Percentiles rank a stretch among this genome's conserved stretches.
These are phyloP conservation scores for Gynostemma pentaphyllum DNA, from an alignment of 306 rosid genomes.

Conservation along the genomic window DNA sequence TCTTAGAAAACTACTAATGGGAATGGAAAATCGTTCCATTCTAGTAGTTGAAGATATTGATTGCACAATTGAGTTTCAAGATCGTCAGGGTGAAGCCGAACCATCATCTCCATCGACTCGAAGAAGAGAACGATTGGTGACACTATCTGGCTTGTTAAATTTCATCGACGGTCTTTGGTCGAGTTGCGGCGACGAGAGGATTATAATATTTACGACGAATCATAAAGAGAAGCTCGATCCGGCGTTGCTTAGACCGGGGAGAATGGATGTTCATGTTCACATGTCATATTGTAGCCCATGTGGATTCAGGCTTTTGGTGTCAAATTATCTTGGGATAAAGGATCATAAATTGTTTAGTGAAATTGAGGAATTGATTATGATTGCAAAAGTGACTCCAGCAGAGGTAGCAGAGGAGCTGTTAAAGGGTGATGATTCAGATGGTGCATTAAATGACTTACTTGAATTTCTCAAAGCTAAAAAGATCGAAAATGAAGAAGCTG, in stretches of 20 bases:
- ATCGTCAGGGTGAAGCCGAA: constrained; percentile 15
- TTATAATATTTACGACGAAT: constrained; percentile 32
- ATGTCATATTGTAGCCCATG: constrained; percentile 36
- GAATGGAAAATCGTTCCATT: constrained; percentile 46
- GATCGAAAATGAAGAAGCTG: constrained; percentile 19
- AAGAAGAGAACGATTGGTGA: constrained; percentile 9
- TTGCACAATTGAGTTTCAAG: constrained; percentile 36
- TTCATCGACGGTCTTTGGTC: constrained; percentile 32
- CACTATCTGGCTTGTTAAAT: constrained; percentile 29
- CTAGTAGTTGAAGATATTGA: constrained; percentile 66
- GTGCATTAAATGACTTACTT: constrained; percentile 11
- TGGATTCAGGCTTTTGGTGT: constrained; percentile 14
- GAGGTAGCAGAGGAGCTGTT: constrained; percentile 23
- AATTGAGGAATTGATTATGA: constrained; percentile 9
- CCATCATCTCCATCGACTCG: no score
- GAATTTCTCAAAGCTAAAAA: constrained; percentile 17
- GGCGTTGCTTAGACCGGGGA: constrained; percentile 26
- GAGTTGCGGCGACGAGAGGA: constrained; percentile 33
- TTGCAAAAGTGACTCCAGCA: constrained; percentile 17
- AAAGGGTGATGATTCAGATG: constrained; percentile 11
- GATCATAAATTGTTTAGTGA: constrained; percentile 15
- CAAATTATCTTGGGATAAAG: constrained; percentile 23
- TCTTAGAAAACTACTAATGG: constrained; percentile 31
- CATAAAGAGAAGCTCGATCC: constrained; percentile 31
- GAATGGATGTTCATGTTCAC: constrained; percentile 38